Base-by-base conservation (phyloP, 805 yeast genomes). In the Candida tallmaniae region DNA sequence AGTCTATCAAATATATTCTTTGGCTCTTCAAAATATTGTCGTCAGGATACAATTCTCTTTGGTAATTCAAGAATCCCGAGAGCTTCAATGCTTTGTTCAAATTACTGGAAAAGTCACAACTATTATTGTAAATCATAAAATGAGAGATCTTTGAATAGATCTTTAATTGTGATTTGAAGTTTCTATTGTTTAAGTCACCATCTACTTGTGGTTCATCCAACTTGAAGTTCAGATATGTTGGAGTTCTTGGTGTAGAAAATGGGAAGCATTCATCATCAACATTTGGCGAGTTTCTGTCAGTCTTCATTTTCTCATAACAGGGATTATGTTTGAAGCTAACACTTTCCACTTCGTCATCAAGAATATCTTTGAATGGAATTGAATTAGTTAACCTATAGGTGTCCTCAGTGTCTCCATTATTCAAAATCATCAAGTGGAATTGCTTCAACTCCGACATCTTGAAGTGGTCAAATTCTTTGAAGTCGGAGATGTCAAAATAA, bases 141-240 rank as follows among this genome's bases (percentile, higher is more conserved):
- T 58, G 49, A 9, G 58, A 52, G n/a, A 61, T 38, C 8, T 58
- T 50, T 2, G 65, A 60, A 54, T 56, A 50, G 27, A 62, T 40
- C 33, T 47, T 47, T 18, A 51, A 42, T 40, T 62, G 68, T 27
- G 41, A 40, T 18, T 42, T 38, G 39, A 41, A 62, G 42, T 60
- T 61, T 6, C 70, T 43, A 33, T 55, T 61, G 31, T 55, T 51
- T 29, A 59, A 40, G 13, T 37, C 34, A 15, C 38, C 35, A 25
- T 34, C 31, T 20, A 10, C 23, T 7, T 7, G 7, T n/a, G 27
- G 27, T 8, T 14, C 12, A 22, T 9, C n/a, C 11, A n/a, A 22
- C n/a, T n/a, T 22, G 23, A 22, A 22, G 9, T n/a, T 9, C n/a
- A n/a, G n/a, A n/a, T n/a, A n/a, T n/a, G n/a, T n/a, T 20, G 23